Base-by-base conservation (phyloP, 495 filamentous ascomycete genomes). In the Xylaria telfairii region DNA sequence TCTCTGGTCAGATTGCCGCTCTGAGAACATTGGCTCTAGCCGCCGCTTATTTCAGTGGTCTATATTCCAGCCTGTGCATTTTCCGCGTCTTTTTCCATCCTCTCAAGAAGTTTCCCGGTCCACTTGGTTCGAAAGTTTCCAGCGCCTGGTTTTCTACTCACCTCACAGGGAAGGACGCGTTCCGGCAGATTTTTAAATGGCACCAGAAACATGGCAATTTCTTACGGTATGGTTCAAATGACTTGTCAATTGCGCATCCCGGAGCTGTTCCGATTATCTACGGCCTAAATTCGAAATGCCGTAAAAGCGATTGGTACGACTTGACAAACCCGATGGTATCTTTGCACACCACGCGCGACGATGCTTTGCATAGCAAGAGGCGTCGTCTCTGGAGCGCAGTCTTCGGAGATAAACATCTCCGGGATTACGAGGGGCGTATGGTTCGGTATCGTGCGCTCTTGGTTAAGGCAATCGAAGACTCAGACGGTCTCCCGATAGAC, bases 161-260 rank as follows among this genome's bases (percentile, higher is more conserved):
- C 66, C 71, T 54, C 17, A 73, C 69, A 28, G 73, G 73, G 6
- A 34, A 74, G 24, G 80, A 81, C 46, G 71, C 80, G 1, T 80
- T 80, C 64, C 68, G 79, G 4, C 78, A 80, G 67, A 42, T 77
- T 0, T 49, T 74, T 3, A 34, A 65, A 5, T 60, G 81, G 4
- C 76, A 80, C 51, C 26, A 73, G 0, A 39, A 77, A 63, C 84
- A 83, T 63, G 82, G 83, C 3, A 75, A 83, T 53, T 81, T 83
- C 60, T 71, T 85, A 15, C 79, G 81, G 15, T 81, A 83, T 37
- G 81, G 81, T 75, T 77, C 81, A 10, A 78, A 73, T 59, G 81
- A 83, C 56, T 30, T 83, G 51, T 81, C 80, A 8, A 73, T 83
- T 21, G 76, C 73, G 62, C 73, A 82, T 56, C 75, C 79, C 1